Percentiles rank a stretch among this genome's conserved stretches.
These are phyloP conservation scores for Nicotiana otophora DNA, from an alignment of 257 asterid species.

Conservation along the genomic window DNA sequence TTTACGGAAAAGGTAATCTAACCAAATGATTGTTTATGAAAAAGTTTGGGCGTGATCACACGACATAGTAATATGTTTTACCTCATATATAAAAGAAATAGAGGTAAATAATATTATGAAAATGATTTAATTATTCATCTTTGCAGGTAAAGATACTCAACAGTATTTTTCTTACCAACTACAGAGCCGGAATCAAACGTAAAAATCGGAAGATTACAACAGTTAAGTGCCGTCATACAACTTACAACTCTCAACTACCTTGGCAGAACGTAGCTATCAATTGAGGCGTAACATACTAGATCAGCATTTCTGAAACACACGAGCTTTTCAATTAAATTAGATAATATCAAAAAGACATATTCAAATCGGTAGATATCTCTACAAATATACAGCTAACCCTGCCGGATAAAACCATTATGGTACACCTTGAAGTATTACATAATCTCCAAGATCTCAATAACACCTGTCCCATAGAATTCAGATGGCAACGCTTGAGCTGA, in stretches of 20 bases:
- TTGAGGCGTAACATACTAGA: background rate
- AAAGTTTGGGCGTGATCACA: too few relatives aligned
- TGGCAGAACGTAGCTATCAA: background rate
- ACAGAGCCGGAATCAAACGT: background rate
- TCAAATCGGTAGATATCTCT: conserved; percentile 2
- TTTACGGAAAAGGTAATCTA: too few relatives aligned
- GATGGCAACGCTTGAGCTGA: background rate
- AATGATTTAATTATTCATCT: too few relatives aligned
- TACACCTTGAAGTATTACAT: background rate
- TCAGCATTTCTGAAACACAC: background rate
- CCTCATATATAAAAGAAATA: too few relatives aligned
- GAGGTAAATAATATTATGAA: too few relatives aligned
- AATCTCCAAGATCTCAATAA: background rate
- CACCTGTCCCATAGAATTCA: background rate
- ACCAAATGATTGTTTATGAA: too few relatives aligned
- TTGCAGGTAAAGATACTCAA: too few relatives aligned
- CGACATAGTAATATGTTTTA: too few relatives aligned
- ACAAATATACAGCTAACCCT: conserved; percentile 13
- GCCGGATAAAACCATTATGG: background rate
- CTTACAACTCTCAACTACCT: background rate
- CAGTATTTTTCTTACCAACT: too few relatives aligned
- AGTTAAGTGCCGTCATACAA: background rate
- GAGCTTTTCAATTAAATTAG: conserved; percentile 3
- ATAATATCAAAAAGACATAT: background rate
- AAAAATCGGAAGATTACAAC: background rate